phyloP scores from a whole-genome alignment of 345 rosid genomes.

The Carallia brachiata region DNA sequence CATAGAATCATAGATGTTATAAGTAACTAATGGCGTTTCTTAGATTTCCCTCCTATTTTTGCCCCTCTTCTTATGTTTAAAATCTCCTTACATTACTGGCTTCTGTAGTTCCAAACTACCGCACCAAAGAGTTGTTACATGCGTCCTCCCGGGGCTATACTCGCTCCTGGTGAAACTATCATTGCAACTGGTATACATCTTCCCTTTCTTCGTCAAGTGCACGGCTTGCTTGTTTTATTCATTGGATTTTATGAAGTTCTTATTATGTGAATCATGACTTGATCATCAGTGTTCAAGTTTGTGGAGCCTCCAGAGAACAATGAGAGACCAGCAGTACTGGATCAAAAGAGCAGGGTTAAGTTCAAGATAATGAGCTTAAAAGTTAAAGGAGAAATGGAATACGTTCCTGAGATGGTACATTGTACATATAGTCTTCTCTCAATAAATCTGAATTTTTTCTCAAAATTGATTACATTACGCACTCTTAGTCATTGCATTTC shows the following conservation, averaged over 20 bases:
- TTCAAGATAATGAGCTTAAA: constrained; percentile 38
- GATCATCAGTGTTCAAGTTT: constrained; percentile 33
- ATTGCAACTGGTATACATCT: constrained; percentile 33
- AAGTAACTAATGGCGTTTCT: no score
- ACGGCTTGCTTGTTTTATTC: neutral
- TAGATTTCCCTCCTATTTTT: neutral
- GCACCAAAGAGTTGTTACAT: constrained; percentile 39
- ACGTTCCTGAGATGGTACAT: constrained; percentile 35
- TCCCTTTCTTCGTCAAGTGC: neutral
- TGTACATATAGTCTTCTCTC: neutral
- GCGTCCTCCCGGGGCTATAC: constrained; percentile 39
- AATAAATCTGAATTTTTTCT: neutral
- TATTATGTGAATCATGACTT: constrained; percentile 1
- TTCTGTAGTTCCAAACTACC: constrained; percentile 34
- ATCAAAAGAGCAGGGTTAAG: constrained; percentile 35
- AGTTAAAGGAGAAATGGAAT: constrained; percentile 32
- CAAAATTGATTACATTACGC: neutral
- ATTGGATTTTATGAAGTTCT: neutral
- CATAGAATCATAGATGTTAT: no score
- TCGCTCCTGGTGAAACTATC: constrained; percentile 35
- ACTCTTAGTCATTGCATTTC: neutral
- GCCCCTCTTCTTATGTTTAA: neutral
- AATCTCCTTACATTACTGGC: neutral
- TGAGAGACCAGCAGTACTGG: constrained; percentile 20
- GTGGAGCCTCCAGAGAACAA: constrained; percentile 40